Evolutionary conservation across 2,329 filamentous ascomycete genomes (phyloP).

Genomic region (Mariannaea sp.): DNA sequence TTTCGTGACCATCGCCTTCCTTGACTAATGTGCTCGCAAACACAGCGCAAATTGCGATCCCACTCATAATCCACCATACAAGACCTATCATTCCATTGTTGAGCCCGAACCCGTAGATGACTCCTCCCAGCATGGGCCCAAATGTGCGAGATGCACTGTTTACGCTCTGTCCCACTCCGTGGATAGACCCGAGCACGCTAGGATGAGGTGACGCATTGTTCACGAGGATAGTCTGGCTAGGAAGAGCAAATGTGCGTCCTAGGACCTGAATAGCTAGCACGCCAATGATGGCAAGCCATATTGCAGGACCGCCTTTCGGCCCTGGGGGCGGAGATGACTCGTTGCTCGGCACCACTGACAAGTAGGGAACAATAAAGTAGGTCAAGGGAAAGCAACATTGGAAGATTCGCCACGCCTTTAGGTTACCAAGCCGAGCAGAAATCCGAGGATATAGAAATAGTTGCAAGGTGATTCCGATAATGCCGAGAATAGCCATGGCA

Average conservation of each 20-base stretch:
- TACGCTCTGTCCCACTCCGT: slow-evolving; percentile 61
- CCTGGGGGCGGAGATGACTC: slow-evolving; percentile 53
- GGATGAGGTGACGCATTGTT: slow-evolving; percentile 56
- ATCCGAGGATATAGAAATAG: slow-evolving; percentile 30
- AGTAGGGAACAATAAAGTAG: slow-evolving; percentile 72
- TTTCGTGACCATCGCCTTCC: slow-evolving; percentile 68
- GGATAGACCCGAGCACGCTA: slow-evolving; percentile 52
- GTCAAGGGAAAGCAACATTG: slow-evolving; percentile 72
- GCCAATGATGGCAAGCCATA: slow-evolving; percentile 68
- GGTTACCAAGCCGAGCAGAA: slow-evolving; percentile 20
- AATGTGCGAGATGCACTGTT: slow-evolving; percentile 63
- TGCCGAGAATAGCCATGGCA: slow-evolving; percentile 76
- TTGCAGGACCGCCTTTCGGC: slow-evolving; percentile 55
- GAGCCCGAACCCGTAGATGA: slow-evolving; percentile 63
- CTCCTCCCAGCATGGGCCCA: slow-evolving; percentile 64
- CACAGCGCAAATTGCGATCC: slow-evolving; percentile 54
- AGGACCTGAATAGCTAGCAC: slow-evolving; percentile 69
- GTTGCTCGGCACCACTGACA: slow-evolving; percentile 67
- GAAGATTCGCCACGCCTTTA: slow-evolving; percentile 45
- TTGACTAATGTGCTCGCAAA: slow-evolving; percentile 59
- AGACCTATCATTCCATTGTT: slow-evolving; percentile 61
- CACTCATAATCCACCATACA: slow-evolving; percentile 61
- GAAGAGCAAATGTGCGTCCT: slow-evolving; percentile 66
- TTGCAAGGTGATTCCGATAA: slow-evolving; percentile 71
- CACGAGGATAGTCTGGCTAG: slow-evolving; percentile 52